These are phyloP conservation scores for Trametopsis cervina DNA, from an alignment of 768 basidiomycete species.

Conservation along the genomic window DNA sequence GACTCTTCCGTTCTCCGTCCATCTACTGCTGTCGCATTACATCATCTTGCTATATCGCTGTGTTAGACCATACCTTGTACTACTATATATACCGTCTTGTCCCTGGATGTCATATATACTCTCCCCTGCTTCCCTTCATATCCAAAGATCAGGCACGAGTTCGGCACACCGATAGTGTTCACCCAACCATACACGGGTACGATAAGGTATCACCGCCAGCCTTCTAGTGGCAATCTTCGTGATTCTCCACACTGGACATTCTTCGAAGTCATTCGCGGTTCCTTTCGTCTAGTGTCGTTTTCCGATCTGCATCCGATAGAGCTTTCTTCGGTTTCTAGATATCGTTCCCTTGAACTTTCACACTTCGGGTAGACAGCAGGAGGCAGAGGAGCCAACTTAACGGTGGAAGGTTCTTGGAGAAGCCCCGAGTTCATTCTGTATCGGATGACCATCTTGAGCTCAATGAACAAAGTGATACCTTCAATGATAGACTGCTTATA, in stretches of 20 bases:
- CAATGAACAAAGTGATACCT: too few relatives aligned
- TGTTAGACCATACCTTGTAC: neutral
- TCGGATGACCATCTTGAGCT: neutral
- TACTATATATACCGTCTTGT: neutral
- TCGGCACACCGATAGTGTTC: neutral
- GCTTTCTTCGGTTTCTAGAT: neutral
- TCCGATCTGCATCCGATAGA: neutral
- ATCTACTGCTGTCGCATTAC: neutral
- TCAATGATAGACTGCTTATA: too few relatives aligned
- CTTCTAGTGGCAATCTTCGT: too few relatives aligned
- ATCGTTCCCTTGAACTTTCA: neutral
- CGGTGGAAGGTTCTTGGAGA: neutral
- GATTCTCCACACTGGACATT: neutral
- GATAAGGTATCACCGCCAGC: slow-evolving; percentile 3
- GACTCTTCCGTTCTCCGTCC: neutral
- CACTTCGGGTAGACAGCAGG: neutral
- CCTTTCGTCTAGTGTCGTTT: neutral
- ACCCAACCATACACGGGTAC: neutral
- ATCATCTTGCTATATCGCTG: neutral
- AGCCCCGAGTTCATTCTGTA: neutral
- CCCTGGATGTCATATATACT: neutral
- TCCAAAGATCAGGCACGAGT: neutral
- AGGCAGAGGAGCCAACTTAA: neutral
- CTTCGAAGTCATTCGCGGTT: neutral
- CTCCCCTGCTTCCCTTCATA: neutral